Conservation (phyloP, 441 rosid species). For the Melianthus villosus region DNA sequence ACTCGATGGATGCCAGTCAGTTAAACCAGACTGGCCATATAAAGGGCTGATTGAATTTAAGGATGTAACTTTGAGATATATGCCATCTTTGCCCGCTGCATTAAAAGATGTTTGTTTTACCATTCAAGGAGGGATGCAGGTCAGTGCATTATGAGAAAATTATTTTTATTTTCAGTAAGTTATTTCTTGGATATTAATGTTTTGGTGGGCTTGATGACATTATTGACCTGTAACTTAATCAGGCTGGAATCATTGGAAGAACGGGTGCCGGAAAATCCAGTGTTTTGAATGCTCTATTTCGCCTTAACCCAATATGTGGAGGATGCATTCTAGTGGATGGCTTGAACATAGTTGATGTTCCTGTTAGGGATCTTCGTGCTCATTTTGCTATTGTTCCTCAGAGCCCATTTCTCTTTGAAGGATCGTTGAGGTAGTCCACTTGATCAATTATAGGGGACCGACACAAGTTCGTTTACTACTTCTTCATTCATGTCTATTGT, state of each 20-base stretch:
- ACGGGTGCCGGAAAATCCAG: constrained; percentile 98
- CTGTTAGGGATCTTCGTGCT: constrained; percentile 69
- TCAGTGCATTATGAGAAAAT: constrained; percentile 13
- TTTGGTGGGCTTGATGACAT: not conserved
- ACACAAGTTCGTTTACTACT: not conserved
- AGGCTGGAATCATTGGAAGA: constrained; percentile 93
- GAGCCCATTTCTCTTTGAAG: constrained; percentile 80
- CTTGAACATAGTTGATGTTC: constrained; percentile 40
- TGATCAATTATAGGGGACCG: not conserved
- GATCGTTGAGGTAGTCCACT: constrained; percentile 48
- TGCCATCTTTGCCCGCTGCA: constrained; percentile 60
- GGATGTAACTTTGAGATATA: constrained; percentile 68
- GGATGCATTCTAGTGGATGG: constrained; percentile 74
- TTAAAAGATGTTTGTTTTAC: constrained; percentile 39
- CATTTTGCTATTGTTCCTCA: constrained; percentile 84
- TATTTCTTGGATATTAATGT: not conserved
- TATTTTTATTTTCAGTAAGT: not conserved
- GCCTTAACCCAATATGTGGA: constrained; percentile 46
- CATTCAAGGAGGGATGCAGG: constrained; percentile 61
- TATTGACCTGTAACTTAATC: constrained; percentile 5
- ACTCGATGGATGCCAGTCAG: constrained; percentile 30
- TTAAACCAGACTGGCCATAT: constrained; percentile 51
- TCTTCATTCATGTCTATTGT: too few relatives aligned
- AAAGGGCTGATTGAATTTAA: constrained; percentile 58
- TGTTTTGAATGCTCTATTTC: constrained; percentile 76